Base-by-base conservation (phyloP, 1,139 yeast species). In the Scheffersomyces stambukii region DNA sequence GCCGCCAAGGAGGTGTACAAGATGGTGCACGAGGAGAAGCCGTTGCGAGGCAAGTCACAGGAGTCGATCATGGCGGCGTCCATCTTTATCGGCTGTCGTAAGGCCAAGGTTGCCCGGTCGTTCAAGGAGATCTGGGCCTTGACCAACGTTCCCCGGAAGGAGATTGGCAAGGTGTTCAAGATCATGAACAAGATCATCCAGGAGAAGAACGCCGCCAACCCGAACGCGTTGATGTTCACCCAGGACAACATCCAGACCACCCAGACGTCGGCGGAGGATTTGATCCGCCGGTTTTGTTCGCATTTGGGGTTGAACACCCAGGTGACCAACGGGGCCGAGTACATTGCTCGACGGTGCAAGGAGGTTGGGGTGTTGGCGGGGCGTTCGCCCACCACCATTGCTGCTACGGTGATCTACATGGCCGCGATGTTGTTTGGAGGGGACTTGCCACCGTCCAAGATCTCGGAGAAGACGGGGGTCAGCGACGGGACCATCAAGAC, bases 21-120 rank as follows among this genome's bases (percentile, higher is more conserved):
- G 53, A 63, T 89, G 38, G 95, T 93, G 13, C 79, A 86, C 48
- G 97, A 91, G 43, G 96, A 89, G 46, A 77, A 81, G 42, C 76
- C 82, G 11, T 69, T 91, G 43, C 77, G 91, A 53, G 96, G 97
- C 32, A 86, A 91, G 54, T 81, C 95, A 0, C 91, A 84, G 48
- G 96, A 89, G 52, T 79, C 91, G 40, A 84, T 91, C 29, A 89
- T 91, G 91, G 98, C 98, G 0, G 96, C 96, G 1, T 85, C 96
- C 3, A 91, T 91, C 35, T 78, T 86, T 41, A 78, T 91, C 43
- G 98, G 98, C 3, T 91, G 98, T 61, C 70, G 98, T 37, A 86
- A 88, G 54, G 95, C 96, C 5, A 79, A 81, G 31, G 97, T 89
- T 17, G 95, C 95, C 21, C 81, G 99, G 59, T 81, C 96, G 4